phyloP scores from a whole-genome alignment of 73 alveolate genomes.

The Effrenium voratum region DNA sequence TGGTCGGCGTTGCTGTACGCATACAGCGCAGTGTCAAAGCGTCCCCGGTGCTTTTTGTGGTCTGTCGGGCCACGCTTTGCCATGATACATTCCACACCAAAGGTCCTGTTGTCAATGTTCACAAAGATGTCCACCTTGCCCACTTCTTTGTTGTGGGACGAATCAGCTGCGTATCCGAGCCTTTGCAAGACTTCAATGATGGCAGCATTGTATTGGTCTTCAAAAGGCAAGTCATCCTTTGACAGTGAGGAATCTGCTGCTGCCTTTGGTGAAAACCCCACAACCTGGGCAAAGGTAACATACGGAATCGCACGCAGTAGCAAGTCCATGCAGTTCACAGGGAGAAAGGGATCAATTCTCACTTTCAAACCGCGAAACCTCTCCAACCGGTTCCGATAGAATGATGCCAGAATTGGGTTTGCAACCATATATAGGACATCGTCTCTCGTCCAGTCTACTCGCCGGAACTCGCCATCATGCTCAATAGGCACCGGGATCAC shows the following conservation, averaged over 20 bases:
- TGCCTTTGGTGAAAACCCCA: background rate
- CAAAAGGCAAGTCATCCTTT: background rate
- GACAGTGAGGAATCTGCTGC: background rate
- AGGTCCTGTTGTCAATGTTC: background rate
- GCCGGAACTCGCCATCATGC: background rate
- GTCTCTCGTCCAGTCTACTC: background rate
- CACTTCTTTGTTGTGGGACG: background rate
- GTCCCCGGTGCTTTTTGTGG: slow-evolving; percentile 31
- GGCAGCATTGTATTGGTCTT: slow-evolving; percentile 44
- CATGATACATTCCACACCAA: slow-evolving; percentile 31
- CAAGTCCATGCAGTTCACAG: slow-evolving; percentile 25
- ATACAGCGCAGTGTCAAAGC: slow-evolving; percentile 43
- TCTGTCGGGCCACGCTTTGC: background rate
- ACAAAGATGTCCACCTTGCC: slow-evolving; percentile 47
- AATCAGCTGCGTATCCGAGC: background rate
- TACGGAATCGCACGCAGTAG: slow-evolving; percentile 12
- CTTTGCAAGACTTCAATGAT: background rate
- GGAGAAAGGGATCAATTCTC: background rate
- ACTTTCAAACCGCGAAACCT: slow-evolving; percentile 5
- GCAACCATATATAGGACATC: background rate
- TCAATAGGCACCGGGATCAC: slow-evolving; percentile 13
- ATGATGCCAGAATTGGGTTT: slow-evolving; percentile 29
- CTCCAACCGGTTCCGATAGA: slow-evolving; percentile 6
- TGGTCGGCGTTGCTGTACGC: slow-evolving; percentile 20
- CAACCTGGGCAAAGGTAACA: slow-evolving; percentile 27